Evolutionary conservation across 768 basidiomycete genomes (phyloP), one percentile per base, ranked within the genome.

Genomic region (Dentipellis fragilis): DNA sequence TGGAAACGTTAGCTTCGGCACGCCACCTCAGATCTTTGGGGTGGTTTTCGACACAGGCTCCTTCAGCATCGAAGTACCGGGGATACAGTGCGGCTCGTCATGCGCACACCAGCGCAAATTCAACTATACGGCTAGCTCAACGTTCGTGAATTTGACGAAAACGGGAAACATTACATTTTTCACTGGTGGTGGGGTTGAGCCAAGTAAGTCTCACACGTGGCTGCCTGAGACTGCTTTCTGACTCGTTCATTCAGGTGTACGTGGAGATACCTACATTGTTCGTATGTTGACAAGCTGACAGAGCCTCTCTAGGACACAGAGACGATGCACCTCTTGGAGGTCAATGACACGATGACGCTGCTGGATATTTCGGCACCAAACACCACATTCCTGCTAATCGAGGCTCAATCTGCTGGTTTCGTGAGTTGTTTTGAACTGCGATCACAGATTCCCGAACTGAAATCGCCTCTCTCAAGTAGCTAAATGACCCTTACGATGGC

Each of bases 1-100:
- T 56, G 78, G 77, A 19, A 75, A 80, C 57, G 73, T 79, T 47
- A 70, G 75, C 55, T 76, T 80, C 45, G 79, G 80, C 22, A 81
- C 80, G 1, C 80, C 80, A 9, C 77, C 79, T 1, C 80, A 82
- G 59, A 58, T 52, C 1, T 62, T 70, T 54, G 66, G 45, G 55
- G 80, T 81, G 48, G 77, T 82, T 11, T 82, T 82, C 66, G 81
- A 82, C 60, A 82, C 80, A 10, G 80, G 80, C 40, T 49, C 79
- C 76, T 56, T 64, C 65, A 6, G 69, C 71, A 10, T 69, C 79
- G 11, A 77, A 78, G 67, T 75, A 79, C 56, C 49, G 74, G 74
- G 75, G 59, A 80, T 78, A 6, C 64, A 75, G 5, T 82, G 79
- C 56, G 72, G 73, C 29, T 60, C 65, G 19, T 57, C 71, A 1